Evolutionary conservation across 202 grass and related monocot species (phyloP).

Genomic region (Setaria italica): DNA sequence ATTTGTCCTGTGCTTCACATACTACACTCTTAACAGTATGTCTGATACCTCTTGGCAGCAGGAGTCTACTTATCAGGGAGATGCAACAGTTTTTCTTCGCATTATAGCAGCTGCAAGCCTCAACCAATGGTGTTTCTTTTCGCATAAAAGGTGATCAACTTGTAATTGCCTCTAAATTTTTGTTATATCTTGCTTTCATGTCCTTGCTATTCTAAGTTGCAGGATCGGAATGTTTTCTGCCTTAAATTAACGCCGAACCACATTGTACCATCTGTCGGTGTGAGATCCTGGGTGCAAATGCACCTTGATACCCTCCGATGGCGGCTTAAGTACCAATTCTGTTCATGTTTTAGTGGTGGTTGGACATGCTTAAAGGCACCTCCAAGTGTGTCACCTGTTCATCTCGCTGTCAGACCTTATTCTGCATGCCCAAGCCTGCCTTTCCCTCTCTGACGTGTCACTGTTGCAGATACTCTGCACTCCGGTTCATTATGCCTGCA

Average conservation of each 20-base stretch:
- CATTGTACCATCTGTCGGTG: conserved; percentile 38
- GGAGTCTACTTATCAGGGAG: not conserved
- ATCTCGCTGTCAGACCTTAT: conserved; percentile 38
- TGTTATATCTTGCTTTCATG: not conserved
- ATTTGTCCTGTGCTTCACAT: not conserved
- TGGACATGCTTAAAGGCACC: conserved; percentile 43
- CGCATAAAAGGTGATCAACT: not conserved
- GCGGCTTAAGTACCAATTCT: conserved; percentile 17
- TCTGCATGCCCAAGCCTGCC: conserved; percentile 16
- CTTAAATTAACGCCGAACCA: conserved; percentile 8
- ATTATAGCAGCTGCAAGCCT: not conserved
- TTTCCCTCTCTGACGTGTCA: conserved; percentile 20
- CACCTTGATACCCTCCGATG: conserved; percentile 14
- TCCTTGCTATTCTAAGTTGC: not conserved
- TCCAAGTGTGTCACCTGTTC: conserved; percentile 38
- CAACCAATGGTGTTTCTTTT: not conserved
- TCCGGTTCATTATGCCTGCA: conserved; percentile 35
- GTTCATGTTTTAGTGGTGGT: conserved; percentile 31
- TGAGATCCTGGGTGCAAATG: not conserved
- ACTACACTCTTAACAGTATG: not conserved
- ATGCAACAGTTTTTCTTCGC: not conserved
- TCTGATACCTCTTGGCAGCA: not conserved
- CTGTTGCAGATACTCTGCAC: conserved; percentile 24
- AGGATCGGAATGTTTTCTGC: conserved; percentile 18
- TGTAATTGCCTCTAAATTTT: not conserved